These are phyloP conservation scores for Fomitopsis palustris DNA, from an alignment of 1,284 basidiomycete genomes.

Conservation along the genomic window DNA sequence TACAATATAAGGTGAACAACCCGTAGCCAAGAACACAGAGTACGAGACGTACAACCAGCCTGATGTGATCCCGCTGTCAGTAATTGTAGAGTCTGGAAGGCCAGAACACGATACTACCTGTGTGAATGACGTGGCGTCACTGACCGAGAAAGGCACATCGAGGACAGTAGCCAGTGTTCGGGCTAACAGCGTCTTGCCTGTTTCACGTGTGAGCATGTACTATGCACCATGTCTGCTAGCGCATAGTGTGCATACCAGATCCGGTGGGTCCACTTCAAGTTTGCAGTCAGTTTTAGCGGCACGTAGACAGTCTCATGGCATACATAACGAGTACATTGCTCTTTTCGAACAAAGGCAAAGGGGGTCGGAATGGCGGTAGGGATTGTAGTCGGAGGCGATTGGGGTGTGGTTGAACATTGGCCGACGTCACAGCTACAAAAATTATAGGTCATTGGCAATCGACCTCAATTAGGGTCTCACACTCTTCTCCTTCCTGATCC, in stretches of 20 bases:
- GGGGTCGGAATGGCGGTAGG: constrained; percentile 35
- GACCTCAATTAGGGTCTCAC: constrained; percentile 25
- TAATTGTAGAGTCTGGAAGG: constrained; percentile 6
- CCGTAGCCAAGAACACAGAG: neutral
- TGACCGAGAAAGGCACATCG: constrained; percentile 89
- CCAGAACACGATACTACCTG: constrained; percentile 44
- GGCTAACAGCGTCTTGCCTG: constrained; percentile 86
- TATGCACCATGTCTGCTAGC: constrained; percentile 14
- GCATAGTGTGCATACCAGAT: constrained; percentile 51
- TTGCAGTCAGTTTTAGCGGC: neutral
- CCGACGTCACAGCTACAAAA: constrained; percentile 40
- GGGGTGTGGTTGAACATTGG: constrained; percentile 54
- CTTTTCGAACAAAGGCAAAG: constrained; percentile 78
- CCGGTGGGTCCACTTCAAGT: constrained; percentile 71
- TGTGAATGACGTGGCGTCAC: constrained; percentile 82
- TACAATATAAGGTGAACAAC: neutral
- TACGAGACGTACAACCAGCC: constrained; percentile 76
- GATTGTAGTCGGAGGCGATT: constrained; percentile 34
- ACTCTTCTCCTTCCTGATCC: constrained; percentile 14
- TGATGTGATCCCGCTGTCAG: constrained; percentile 26
- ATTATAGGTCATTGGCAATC: constrained; percentile 19
- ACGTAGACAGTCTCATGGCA: constrained; percentile 21
- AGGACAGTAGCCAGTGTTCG: constrained; percentile 82
- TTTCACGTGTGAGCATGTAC: constrained; percentile 27
- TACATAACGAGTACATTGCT: constrained; percentile 90